Percentiles rank a stretch among this genome's conserved stretches.
Conservation (phyloP, 2,329 filamentous ascomycete genomes). For the Atkinsonella hypoxylon region DNA sequence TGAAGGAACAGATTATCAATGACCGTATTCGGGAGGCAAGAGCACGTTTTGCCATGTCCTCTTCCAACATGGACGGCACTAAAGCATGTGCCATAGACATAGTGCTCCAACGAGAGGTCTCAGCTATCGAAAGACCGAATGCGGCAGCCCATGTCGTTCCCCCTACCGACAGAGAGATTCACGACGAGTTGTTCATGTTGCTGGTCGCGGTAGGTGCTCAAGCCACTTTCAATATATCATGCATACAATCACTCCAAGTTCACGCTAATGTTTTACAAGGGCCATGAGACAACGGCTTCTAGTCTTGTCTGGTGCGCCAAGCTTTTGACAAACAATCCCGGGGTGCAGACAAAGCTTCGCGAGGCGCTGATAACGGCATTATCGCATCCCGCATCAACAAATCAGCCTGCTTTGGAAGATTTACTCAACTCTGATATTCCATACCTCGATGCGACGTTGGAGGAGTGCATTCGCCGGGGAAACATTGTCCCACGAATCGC, state of each 20-base stretch:
- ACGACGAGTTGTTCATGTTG: conserved; percentile 13
- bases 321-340: conserved; percentile 9
- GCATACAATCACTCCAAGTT: not conserved
- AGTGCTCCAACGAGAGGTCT: conserved; percentile 2
- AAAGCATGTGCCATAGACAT: conserved; percentile 7
- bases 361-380: conserved; percentile 9
- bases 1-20: not conserved
- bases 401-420: not conserved
- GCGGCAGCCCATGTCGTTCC: not conserved
- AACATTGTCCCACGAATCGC: not conserved
- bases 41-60: not conserved
- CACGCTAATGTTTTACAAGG: conserved; percentile 1
- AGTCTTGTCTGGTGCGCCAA: conserved; percentile 13
- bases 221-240: too few species aligned
- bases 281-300: conserved; percentile 14
- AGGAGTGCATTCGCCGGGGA: conserved; percentile 1
- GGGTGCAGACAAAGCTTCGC: conserved; percentile 11
- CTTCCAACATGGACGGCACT: not conserved
- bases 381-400: not conserved
- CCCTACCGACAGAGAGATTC: conserved; percentile 9
- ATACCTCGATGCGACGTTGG: conserved; percentile 2
- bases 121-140: not conserved
- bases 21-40: not conserved
- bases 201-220: conserved; percentile 4
- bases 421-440: not conserved